Evolutionary conservation across 78 protist genomes (phyloP).

Genomic region (Cavenderia fasciculata): DNA sequence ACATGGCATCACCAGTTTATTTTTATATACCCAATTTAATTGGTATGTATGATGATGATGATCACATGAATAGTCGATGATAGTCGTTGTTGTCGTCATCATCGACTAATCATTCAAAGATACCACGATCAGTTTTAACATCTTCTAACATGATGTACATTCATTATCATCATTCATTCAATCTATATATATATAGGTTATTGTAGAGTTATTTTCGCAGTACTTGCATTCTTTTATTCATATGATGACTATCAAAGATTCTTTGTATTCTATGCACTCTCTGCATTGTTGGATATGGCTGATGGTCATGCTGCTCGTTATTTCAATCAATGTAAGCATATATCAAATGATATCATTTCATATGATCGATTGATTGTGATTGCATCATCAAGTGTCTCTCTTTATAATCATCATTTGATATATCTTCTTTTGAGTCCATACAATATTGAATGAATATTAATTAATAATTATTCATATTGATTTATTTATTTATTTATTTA

Average conservation of each 20-base stretch:
- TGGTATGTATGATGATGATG: constrained; percentile 12
- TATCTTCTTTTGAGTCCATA: background rate
- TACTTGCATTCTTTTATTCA: constrained; percentile 63
- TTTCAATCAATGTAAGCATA: constrained; percentile 81
- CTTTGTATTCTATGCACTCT: constrained; percentile 73
- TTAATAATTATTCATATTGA: background rate
- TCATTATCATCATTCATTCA: no score
- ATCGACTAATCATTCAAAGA: background rate
- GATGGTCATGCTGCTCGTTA: constrained; percentile 90
- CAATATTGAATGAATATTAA: background rate
- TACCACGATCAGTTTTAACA: background rate
- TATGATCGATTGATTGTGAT: background rate
- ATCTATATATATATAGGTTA: constrained; percentile 52
- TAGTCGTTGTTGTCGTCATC: background rate
- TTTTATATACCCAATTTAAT: constrained; percentile 86
- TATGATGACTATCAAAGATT: constrained; percentile 32
- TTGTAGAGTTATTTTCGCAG: constrained; percentile 65
- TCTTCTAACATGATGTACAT: no score
- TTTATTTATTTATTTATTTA: no score
- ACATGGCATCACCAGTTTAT: constrained; percentile 70
- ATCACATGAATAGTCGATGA: background rate
- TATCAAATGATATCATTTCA: background rate
- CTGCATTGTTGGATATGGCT: constrained; percentile 86
- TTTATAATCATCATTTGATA: background rate
- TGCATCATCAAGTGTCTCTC: background rate